A percentile compares a stretch with the other conserved stretches of the same genome.
These are phyloP conservation scores for Ophiocordyceps camponoti-floridani DNA, from an alignment of 2,329 filamentous ascomycete genomes.

Conservation along the genomic window DNA sequence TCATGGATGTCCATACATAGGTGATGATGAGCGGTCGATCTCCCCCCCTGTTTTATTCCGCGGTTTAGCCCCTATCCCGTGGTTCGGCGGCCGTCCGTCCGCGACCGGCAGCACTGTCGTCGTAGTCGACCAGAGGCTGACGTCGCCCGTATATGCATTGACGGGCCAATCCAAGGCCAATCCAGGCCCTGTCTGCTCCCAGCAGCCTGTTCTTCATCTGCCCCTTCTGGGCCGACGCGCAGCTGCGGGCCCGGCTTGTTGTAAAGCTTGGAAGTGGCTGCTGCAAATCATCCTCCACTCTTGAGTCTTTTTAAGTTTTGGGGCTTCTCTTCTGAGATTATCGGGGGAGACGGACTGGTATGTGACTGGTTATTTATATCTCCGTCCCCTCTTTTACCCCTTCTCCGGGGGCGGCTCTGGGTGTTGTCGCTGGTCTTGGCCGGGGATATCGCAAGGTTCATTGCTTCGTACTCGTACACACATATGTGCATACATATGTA, in stretches of 20 bases:
- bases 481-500: too few species aligned
- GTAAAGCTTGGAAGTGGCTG: neutral
- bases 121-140: neutral
- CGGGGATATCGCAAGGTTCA: too few species aligned
- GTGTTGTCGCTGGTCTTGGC: too few species aligned
- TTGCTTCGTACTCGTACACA: too few species aligned
- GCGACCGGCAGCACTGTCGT: neutral
- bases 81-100: neutral
- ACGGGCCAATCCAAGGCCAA: neutral
- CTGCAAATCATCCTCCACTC: neutral
- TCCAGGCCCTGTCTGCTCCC: neutral
- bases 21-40: too few species aligned
- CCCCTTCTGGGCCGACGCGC: neutral
- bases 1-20: too few species aligned
- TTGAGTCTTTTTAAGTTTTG: neutral
- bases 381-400: too few species aligned
- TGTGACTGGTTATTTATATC: too few species aligned
- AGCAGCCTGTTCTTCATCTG: neutral
- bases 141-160: neutral
- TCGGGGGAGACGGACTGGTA: neutral
- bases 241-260: neutral
- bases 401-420: too few species aligned
- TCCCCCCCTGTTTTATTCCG: too few species aligned
- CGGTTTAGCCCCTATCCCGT: too few species aligned
- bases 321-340: neutral